Base-by-base conservation (phyloP, 2,329 filamentous ascomycete species). In the Ophidiomyces ophidiicola region DNA sequence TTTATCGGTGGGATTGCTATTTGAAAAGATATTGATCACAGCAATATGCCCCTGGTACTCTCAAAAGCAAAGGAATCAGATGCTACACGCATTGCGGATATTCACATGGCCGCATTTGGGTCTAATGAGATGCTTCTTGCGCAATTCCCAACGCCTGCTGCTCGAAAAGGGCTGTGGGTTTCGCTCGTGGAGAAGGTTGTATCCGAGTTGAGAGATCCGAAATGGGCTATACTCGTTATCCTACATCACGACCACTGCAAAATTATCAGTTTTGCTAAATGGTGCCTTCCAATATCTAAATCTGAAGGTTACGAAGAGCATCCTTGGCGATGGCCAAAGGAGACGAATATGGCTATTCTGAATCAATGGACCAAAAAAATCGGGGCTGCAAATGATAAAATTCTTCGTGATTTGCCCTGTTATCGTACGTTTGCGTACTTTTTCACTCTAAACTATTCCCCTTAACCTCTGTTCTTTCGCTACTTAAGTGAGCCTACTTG, bases 31-130 rank as follows among this genome's bases (percentile, higher is more conserved):
- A n/a, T n/a, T n/a, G n/a, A n/a, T n/a, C n/a, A n/a, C n/a, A n/a
- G n/a, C 19, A 34, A 25, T n/a, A 35, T 35, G 32, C 2, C 15
- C 18, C 39, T 44, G 24, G 35, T 20, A 5, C 33, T 48, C 18
- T 21, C 15, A 7, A 4, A 32, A n/a, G 48, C 48, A 12, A 23
- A 35, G 6, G 39, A 44, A 32, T 37, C 43, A 10, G 49, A 52
- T 29, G 48, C 46, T 5, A 14, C 36, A 24, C 39, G 43, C 42
- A 52, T 53, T 28, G 50, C 50, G 11, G 46, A 50, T 29, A 49
- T 52, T 36, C 51, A 54, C 41, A 46, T 53, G 38, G 46, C 46
- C 6, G 45, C 49, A 21, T 54, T 54, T 26, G 40, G 34, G 11
- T 14, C 29, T 26, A 53, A 53, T 29, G 26, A 5, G 11, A 46